Percentiles rank a stretch among this genome's conserved stretches.
phyloP scores from a whole-genome alignment of 306 rosid species.

The Trichosanthes truncata region DNA sequence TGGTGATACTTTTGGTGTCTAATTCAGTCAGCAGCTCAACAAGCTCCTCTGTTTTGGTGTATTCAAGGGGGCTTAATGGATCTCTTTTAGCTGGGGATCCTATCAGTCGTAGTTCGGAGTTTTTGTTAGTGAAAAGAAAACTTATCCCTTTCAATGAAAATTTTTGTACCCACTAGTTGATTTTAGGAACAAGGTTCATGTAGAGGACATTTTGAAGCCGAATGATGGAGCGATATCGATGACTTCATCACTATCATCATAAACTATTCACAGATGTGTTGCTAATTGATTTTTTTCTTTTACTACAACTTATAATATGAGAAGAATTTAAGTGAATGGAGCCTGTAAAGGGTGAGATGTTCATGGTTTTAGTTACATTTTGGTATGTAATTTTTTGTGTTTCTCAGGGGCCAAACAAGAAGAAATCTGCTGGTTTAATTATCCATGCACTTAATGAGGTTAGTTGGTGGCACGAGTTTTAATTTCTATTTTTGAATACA shows the following conservation, averaged over 20 bases:
- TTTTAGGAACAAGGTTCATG: neutral
- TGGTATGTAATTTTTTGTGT: conserved; percentile 1
- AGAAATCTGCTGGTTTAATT: conserved; percentile 31
- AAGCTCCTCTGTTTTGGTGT: neutral
- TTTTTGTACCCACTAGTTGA: neutral
- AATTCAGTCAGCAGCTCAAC: neutral
- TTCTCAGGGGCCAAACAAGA: conserved; percentile 40
- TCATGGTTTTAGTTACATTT: neutral
- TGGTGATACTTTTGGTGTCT: neutral
- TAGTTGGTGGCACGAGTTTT: conserved; percentile 22
- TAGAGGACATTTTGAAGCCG: neutral
- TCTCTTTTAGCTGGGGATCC: neutral
- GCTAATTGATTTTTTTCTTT: neutral
- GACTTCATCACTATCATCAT: neutral
- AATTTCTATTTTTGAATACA: neutral
- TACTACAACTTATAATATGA: neutral
- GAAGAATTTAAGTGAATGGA: neutral
- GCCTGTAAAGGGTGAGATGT: neutral
- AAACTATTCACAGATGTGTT: neutral
- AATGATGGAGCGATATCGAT: neutral
- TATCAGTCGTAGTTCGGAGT: neutral
- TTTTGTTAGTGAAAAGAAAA: neutral
- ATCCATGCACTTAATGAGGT: conserved; percentile 30
- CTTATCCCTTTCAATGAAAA: neutral
- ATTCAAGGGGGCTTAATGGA: neutral